Conservation (phyloP, 1,284 basidiomycete species). For the Sanghuangporus sanghuang region DNA sequence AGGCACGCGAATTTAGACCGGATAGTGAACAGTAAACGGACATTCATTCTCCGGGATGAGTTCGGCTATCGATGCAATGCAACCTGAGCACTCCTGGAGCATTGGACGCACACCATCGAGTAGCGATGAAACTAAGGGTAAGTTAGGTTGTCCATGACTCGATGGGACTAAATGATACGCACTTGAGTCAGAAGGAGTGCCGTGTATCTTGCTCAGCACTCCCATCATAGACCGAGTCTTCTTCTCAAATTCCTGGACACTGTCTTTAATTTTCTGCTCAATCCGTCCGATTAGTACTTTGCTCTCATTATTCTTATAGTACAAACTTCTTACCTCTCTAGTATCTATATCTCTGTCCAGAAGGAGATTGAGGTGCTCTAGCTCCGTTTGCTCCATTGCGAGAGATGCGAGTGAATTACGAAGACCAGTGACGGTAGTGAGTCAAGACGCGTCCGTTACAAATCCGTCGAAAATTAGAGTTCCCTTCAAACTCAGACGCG, state of each 20-base stretch:
- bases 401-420: not conserved
- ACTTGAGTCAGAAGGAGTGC: constrained; percentile 60
- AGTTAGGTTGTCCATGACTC: constrained; percentile 10
- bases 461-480: not conserved
- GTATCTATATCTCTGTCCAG: constrained; percentile 48
- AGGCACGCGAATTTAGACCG: not conserved
- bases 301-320: not conserved
- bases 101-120: constrained; percentile 51
- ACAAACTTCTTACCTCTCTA: constrained; percentile 38
- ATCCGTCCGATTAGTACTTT: not conserved
- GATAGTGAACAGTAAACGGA: not conserved
- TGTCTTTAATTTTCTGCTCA: constrained; percentile 70
- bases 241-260: constrained; percentile 68
- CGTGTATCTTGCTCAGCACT: constrained; percentile 69
- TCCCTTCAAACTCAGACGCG: not conserved
- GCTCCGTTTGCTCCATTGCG: constrained; percentile 50
- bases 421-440: constrained; percentile 1
- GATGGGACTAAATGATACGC: constrained; percentile 22
- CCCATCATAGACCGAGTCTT: constrained; percentile 62
- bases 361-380: constrained; percentile 47
- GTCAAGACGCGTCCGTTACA: not conserved
- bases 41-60: constrained; percentile 63
- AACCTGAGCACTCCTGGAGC: constrained; percentile 48
- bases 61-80: constrained; percentile 43
- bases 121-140: constrained; percentile 49